Evolutionary conservation across 2,329 filamentous ascomycete genomes (phyloP).

Genomic region (Penicillium fuscoglaucum): DNA sequence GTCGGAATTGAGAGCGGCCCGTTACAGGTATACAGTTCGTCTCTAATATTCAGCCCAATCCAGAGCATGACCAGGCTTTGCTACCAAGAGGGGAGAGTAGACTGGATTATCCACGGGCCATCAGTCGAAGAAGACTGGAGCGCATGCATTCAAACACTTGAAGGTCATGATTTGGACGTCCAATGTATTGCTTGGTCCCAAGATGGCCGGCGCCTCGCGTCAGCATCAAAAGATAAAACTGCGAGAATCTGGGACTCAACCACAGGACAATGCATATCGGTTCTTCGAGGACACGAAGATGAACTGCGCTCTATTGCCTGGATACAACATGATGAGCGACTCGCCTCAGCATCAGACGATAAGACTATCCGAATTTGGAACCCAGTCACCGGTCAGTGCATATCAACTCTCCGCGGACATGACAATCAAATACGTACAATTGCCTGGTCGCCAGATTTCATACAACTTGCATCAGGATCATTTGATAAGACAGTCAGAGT

Average conservation of each 20-base stretch:
- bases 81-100: background rate
- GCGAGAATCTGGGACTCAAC: no score
- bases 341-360: no score
- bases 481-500: background rate
- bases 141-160: background rate
- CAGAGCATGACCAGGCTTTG: background rate
- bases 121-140: background rate
- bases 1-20: background rate
- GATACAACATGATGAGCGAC: no score
- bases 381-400: no score
- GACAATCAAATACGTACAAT: rapidly evolving
- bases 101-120: background rate
- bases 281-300: no score
- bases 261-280: no score
- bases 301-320: no score
- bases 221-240: no score
- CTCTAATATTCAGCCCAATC: background rate
- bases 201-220: no score
- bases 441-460: background rate
- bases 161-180: background rate
- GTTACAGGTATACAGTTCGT: background rate
- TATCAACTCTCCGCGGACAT: background rate
- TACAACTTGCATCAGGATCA: background rate
- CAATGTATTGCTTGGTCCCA: no score
- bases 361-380: no score